Percentiles rank a stretch among this genome's conserved stretches.
Conservation (phyloP, 1,139 yeast species). For the Hyphopichia khmerensis region DNA sequence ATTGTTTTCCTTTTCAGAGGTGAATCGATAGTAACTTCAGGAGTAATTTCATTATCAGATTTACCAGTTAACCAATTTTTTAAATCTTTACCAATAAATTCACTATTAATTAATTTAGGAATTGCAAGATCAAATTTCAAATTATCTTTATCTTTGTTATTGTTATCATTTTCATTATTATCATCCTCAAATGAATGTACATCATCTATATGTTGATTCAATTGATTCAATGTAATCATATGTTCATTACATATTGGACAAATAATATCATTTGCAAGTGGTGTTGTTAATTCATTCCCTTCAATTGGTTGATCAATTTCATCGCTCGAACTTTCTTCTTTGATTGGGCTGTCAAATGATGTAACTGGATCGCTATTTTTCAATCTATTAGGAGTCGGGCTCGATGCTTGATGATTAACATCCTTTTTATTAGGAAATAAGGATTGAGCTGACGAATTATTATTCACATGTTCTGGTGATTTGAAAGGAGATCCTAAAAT, state of each 20-base stretch:
- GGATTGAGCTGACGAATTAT: conserved; percentile 4
- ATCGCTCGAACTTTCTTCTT: conserved; percentile 3
- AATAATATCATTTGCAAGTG: not conserved
- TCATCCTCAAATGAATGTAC: conserved; percentile 38
- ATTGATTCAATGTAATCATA: conserved; percentile 55
- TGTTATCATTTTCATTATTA: not conserved
- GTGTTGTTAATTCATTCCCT: not conserved
- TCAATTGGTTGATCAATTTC: not conserved
- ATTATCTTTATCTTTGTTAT: too few species aligned
- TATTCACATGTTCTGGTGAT: conserved; percentile 13
- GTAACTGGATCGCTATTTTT: not conserved
- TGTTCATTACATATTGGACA: conserved; percentile 75
- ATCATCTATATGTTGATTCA: conserved; percentile 74
- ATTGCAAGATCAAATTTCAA: conserved; percentile 5
- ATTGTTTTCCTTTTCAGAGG: conserved; percentile 19
- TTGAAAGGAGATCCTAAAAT: conserved; percentile 24
- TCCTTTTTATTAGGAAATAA: conserved; percentile 3
- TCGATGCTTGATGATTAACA: not conserved
- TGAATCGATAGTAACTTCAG: not conserved
- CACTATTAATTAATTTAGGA: conserved; percentile 14
- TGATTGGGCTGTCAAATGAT: conserved; percentile 1
- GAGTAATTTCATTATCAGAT: conserved; percentile 1
- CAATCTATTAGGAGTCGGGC: conserved; percentile 4
- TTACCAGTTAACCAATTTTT: conserved; percentile 22
- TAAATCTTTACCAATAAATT: conserved; percentile 19